phyloP scores from a whole-genome alignment of 2,329 filamentous ascomycete species.

The Aspergillus hortae region DNA sequence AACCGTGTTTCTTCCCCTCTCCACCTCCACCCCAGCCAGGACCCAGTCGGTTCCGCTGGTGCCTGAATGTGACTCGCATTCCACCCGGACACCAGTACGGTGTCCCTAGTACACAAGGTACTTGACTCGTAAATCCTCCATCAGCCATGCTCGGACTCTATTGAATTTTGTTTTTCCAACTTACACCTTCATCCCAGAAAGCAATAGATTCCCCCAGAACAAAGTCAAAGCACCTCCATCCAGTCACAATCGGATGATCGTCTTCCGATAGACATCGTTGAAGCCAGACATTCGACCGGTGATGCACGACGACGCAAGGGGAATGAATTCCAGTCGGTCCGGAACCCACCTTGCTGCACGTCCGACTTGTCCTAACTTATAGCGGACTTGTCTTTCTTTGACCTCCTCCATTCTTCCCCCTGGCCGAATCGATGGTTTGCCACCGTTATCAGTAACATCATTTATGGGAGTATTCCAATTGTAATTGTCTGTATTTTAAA shows the following conservation, averaged over 20 bases:
- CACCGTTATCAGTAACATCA: too few species aligned
- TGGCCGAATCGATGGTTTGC: background rate
- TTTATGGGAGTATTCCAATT: too few species aligned
- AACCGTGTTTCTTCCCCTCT: background rate
- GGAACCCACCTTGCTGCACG: slow-evolving; percentile 16
- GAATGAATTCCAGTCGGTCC: slow-evolving; percentile 12
- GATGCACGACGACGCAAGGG: slow-evolving; percentile 21
- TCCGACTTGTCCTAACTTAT: background rate
- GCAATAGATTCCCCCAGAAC: too few species aligned
- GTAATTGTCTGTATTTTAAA: too few species aligned
- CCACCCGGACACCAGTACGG: background rate
- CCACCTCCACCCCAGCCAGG: background rate
- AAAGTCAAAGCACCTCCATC: background rate
- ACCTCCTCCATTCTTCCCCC: background rate
- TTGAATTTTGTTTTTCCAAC: too few species aligned
- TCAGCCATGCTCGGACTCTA: too few species aligned
- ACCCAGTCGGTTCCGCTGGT: background rate
- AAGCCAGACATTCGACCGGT: background rate
- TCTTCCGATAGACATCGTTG: slow-evolving; percentile 7
- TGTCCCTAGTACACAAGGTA: too few species aligned
- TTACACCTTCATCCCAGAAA: too few species aligned
- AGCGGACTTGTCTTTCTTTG: background rate
- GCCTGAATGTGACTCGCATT: background rate
- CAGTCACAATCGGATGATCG: slow-evolving; percentile 13
- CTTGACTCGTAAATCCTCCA: too few species aligned